Evolutionary conservation across 2,329 filamentous ascomycete species (phyloP).

Genomic region (Ascochyta clinopodiicola): DNA sequence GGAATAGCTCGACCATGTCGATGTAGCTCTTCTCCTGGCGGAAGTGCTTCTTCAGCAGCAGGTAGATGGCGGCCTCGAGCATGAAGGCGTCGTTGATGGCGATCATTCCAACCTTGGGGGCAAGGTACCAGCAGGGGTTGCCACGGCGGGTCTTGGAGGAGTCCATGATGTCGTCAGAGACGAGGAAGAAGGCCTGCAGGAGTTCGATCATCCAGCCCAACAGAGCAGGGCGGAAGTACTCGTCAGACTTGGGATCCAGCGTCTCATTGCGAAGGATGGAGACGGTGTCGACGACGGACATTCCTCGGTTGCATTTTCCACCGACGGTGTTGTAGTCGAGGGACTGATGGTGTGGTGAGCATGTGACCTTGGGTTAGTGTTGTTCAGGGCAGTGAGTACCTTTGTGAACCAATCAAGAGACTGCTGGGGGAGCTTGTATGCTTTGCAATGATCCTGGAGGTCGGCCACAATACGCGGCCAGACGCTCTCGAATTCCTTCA

Average conservation of each 20-base stretch:
- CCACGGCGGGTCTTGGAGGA: conserved; percentile 91
- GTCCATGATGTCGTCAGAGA: conserved; percentile 99
- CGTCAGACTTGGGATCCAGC: conserved; percentile 69
- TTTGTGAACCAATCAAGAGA: conserved; percentile 86
- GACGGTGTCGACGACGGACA: conserved; percentile 93
- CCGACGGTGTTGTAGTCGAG: conserved; percentile 87
- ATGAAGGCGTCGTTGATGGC: conserved; percentile 99
- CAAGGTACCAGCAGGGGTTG: conserved; percentile 94
- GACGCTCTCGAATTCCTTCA: conserved; percentile 86
- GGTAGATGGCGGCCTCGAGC: conserved; percentile 89
- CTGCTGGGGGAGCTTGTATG: conserved; percentile 82
- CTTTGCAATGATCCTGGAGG: conserved; percentile 76
- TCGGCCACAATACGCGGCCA: conserved; percentile 87
- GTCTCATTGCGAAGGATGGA: conserved; percentile 76
- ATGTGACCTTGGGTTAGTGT: conserved; percentile 9
- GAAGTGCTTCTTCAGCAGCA: conserved; percentile 93
- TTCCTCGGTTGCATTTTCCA: conserved; percentile 98
- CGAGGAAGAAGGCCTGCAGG: conserved; percentile 97
- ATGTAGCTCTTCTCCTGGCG: conserved; percentile 84
- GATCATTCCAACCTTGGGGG: conserved; percentile 87
- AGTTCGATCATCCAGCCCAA: conserved; percentile 98
- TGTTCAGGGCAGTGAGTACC: conserved; percentile 54
- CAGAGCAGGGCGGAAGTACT: conserved; percentile 87
- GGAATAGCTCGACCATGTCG: conserved; percentile 94
- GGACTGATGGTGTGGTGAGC: conserved; percentile 60